Evolutionary conservation across 441 rosid species (phyloP), one percentile per base, ranked within the genome.

Genomic region (Theobroma grandiflorum): DNA sequence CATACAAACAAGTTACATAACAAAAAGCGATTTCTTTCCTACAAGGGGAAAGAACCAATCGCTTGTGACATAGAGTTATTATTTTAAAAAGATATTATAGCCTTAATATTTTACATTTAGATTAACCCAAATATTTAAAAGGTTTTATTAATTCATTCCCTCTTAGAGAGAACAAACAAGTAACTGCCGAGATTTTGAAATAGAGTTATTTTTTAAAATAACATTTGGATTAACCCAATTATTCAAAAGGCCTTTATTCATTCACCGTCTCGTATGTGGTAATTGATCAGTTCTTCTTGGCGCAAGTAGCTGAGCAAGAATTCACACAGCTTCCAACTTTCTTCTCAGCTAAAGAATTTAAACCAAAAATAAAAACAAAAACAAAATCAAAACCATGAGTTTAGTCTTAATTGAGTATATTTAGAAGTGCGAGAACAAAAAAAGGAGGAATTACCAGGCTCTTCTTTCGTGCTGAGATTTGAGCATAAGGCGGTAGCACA

Each of bases 401-500:
- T 57, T 57, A 57, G 6, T 8, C 2, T n/a, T n/a, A n/a, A n/a
- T 57, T 57, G 26, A 6, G 1, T 7, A 9, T n/a, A 20, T 7
- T 57, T 57, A 5, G 2, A 53, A 18, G 22, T 8, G 6, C 16
- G 58, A 53, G 6, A 57, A 0, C 2, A 10, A 8, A 20, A 6
- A 14, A 9, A 3, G 9, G 22, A 2, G 11, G 22, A 53, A n/a
- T 31, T 76, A 84, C 88, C 82, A 2, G 88, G 86, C 26, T 82
- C 59, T 3, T 57, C 45, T 58, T 14, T 74, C 79, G 89, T 55
- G 86, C 87, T 87, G 77, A 83, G 1, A 15, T 75, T 53, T 53
- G 87, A 31, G 78, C 90, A 89, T 22, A 74, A 33, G 76, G 87
- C 63, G 8, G 74, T 49, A 69, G 90, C 86, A 71, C 89, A 87